phyloP scores from a whole-genome alignment of 2,329 filamentous ascomycete genomes.

The Cladophialophora psammophila region DNA sequence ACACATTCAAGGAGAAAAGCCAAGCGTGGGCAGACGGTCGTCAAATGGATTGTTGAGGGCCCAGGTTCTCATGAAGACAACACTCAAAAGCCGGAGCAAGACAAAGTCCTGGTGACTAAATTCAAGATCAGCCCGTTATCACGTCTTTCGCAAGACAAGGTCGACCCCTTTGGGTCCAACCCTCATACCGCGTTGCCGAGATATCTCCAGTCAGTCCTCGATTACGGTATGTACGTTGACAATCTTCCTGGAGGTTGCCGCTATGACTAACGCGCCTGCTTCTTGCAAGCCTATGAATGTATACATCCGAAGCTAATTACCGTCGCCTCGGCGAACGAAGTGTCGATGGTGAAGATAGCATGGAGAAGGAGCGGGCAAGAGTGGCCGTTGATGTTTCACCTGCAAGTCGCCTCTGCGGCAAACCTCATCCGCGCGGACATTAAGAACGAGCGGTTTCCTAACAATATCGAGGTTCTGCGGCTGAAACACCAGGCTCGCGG shows the following conservation, averaged over 20 bases:
- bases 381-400: conserved; percentile 31
- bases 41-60: conserved; percentile 20
- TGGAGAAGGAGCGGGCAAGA: conserved; percentile 26
- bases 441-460: conserved; percentile 2
- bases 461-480: conserved; percentile 17
- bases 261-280: not conserved
- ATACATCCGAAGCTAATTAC: conserved; percentile 26
- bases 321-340: not conserved
- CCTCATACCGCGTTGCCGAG: conserved; percentile 17
- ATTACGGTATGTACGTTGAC: conserved; percentile 25
- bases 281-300: conserved; percentile 21
- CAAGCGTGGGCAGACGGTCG: conserved; percentile 9
- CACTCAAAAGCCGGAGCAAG: conserved; percentile 1
- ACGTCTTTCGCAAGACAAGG: conserved; percentile 21
- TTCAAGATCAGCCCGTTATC: conserved; percentile 22
- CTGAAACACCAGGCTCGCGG: conserved; percentile 22
- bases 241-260: not conserved
- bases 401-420: conserved; percentile 24
- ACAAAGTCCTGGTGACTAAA: not conserved
- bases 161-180: conserved; percentile 26
- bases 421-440: conserved; percentile 25
- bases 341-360: conserved; percentile 17
- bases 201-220: conserved; percentile 23
- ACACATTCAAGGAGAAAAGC: conserved; percentile 19
- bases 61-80: not conserved